Evolutionary conservation across 2,329 filamentous ascomycete species (phyloP).

Genomic region (Claviceps citrina): DNA sequence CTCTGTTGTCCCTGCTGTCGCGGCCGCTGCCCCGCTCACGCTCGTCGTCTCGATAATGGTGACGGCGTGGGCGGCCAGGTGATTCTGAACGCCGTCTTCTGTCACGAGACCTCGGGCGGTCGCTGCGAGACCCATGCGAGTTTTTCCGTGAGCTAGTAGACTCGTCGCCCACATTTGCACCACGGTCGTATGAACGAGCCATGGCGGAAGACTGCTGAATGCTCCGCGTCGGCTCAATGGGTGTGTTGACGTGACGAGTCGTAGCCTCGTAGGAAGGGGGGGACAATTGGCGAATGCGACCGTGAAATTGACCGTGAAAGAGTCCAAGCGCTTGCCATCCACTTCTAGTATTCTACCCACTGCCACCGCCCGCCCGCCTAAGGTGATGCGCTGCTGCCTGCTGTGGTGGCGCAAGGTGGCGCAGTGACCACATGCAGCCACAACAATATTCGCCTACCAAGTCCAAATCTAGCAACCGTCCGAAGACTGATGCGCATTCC

Average conservation of each 20-base stretch:
- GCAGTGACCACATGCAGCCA: not conserved
- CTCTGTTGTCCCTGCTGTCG: slow-evolving; percentile 10
- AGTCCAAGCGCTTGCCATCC: too few relatives aligned
- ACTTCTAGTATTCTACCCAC: not conserved
- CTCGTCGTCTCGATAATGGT: slow-evolving; percentile 10
- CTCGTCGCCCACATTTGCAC: slow-evolving; percentile 8
- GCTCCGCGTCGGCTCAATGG: not conserved
- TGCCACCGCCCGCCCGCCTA: slow-evolving; percentile 1
- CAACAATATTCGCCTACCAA: not conserved
- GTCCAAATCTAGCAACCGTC: not conserved
- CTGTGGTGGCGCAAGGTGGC: too few relatives aligned
- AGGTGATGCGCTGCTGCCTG: too few relatives aligned
- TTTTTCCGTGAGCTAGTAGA: slow-evolving; percentile 9
- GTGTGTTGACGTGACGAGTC: not conserved
- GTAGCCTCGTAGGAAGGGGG: too few relatives aligned
- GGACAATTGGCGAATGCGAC: not conserved
- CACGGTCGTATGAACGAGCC: slow-evolving; percentile 14
- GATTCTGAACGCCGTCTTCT: slow-evolving; percentile 18
- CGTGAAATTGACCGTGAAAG: too few relatives aligned
- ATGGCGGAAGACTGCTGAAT: slow-evolving; percentile 9
- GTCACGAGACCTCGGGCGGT: slow-evolving; percentile 17
- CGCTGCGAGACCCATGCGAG: slow-evolving; percentile 12
- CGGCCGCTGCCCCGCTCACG: slow-evolving; percentile 9
- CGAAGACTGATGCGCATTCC: too few relatives aligned
- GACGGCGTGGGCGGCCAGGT: slow-evolving; percentile 8